Conservation (phyloP, 352 stramenopile genomes). For the Phytophthora parvispora region DNA sequence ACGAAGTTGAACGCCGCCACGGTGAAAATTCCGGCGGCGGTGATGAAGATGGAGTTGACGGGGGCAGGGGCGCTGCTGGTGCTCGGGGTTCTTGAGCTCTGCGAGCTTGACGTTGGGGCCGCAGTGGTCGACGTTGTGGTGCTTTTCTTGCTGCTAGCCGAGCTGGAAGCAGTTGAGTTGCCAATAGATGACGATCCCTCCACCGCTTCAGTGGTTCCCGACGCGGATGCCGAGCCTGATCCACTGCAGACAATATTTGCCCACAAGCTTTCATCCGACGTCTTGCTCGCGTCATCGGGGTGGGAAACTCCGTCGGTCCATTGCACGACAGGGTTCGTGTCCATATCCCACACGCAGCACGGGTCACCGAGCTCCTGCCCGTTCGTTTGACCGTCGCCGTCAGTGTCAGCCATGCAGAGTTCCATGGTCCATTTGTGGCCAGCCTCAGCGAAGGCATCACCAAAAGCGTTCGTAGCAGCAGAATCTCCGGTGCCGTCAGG, state of each 20-base stretch:
- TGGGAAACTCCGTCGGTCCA: constrained; percentile 24
- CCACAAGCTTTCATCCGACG: constrained; percentile 27
- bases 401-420: constrained; percentile 14
- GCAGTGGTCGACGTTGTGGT: not conserved
- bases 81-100: constrained; percentile 17
- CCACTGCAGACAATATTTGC: constrained; percentile 15
- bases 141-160: constrained; percentile 2
- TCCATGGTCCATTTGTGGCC: constrained; percentile 20
- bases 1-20: constrained; percentile 9
- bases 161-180: constrained; percentile 17
- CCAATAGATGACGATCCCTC: not conserved
- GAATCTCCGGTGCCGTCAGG: constrained; percentile 10
- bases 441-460: constrained; percentile 15
- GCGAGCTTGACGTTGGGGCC: constrained; percentile 11
- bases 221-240: constrained; percentile 5
- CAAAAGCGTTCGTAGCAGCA: constrained; percentile 15
- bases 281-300: constrained; percentile 23
- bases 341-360: constrained; percentile 22
- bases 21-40: constrained; percentile 3
- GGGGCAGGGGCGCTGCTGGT: constrained; percentile 9
- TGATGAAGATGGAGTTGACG: constrained; percentile 7
- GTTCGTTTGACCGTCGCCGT: constrained; percentile 21
- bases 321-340: constrained; percentile 20
- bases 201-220: not conserved
- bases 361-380: constrained; percentile 21